Conservation (phyloP, 2,329 filamentous ascomycete species). For the Apiospora sp. region DNA sequence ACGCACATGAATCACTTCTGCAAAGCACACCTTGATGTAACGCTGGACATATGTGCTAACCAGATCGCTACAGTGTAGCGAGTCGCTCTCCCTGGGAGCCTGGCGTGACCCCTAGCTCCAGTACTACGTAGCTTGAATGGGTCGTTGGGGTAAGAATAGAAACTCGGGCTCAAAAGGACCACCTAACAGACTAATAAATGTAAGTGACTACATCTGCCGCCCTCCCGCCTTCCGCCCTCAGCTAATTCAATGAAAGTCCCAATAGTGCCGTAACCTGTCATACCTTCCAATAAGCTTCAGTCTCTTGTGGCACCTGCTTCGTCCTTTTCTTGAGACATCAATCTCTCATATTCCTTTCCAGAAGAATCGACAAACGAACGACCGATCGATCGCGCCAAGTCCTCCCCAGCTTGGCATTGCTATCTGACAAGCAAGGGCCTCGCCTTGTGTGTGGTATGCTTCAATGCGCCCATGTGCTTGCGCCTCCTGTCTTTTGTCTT, state of each 20-base stretch:
- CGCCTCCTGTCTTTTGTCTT: slow-evolving; percentile 20
- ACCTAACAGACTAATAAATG: background rate
- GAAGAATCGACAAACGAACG: slow-evolving; percentile 13
- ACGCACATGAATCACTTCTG: background rate
- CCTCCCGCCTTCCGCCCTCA: slow-evolving; percentile 11
- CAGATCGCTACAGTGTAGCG: background rate
- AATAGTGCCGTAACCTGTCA: background rate
- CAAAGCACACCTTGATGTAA: background rate
- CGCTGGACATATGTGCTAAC: background rate
- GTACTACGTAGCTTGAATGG: background rate
- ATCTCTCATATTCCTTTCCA: slow-evolving; percentile 1
- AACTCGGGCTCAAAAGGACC: background rate
- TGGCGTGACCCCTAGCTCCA: slow-evolving; percentile 3
- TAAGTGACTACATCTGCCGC: slow-evolving; percentile 9
- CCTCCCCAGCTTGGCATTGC: background rate
- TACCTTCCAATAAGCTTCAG: slow-evolving; percentile 3
- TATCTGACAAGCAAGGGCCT: slow-evolving; percentile 11
- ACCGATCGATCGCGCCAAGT: background rate
- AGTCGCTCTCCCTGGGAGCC: background rate
- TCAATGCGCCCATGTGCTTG: slow-evolving; percentile 19
- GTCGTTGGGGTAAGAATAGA: slow-evolving; percentile 14
- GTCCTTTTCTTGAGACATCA: slow-evolving; percentile 4
- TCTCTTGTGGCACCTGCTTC: slow-evolving; percentile 12
- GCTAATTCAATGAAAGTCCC: slow-evolving; percentile 18
- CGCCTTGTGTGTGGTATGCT: background rate